Percentiles rank a stretch among this genome's conserved stretches.
Evolutionary conservation across 139 green algal genomes (phyloP).

Genomic region (Chlamydomonas applanata): DNA sequence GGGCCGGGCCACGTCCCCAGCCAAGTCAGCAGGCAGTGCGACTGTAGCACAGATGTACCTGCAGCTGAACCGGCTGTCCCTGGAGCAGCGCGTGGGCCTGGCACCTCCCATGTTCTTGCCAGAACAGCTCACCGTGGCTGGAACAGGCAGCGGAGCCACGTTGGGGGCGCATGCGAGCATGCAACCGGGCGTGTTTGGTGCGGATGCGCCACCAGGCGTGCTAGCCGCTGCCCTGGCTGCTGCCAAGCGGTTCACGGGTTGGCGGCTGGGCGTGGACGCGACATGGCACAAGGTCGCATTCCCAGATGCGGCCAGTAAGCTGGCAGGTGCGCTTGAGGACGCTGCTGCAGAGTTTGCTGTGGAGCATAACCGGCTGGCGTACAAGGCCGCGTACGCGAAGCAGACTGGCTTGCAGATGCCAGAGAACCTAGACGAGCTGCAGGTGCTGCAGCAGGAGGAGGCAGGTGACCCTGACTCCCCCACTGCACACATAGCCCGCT

Average conservation of each 20-base stretch:
- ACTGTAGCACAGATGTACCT: not conserved
- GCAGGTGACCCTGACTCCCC: too few species aligned
- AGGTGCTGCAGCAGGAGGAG: not conserved
- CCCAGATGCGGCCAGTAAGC: not conserved
- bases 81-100: not conserved
- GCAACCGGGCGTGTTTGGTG: too few species aligned
- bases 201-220: not conserved
- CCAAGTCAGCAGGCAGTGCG: too few species aligned
- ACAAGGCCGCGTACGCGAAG: not conserved
- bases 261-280: not conserved
- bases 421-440: not conserved
- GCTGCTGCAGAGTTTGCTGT: not conserved
- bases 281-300: not conserved
- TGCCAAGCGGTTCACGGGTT: not conserved
- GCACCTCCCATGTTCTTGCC: not conserved
- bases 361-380: slow-evolving; percentile 17
- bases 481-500: too few species aligned
- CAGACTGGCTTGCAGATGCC: slow-evolving; percentile 11
- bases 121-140: too few species aligned
- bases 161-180: too few species aligned
- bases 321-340: not conserved
- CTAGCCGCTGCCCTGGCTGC: not conserved
- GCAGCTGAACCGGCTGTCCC: not conserved
- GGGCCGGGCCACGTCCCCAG: too few species aligned
- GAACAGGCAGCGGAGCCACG: too few species aligned